A percentile compares a stretch with the other conserved stretches of the same genome.
Conservation (phyloP, 805 yeast genomes). For the Candida dajiaensis region DNA sequence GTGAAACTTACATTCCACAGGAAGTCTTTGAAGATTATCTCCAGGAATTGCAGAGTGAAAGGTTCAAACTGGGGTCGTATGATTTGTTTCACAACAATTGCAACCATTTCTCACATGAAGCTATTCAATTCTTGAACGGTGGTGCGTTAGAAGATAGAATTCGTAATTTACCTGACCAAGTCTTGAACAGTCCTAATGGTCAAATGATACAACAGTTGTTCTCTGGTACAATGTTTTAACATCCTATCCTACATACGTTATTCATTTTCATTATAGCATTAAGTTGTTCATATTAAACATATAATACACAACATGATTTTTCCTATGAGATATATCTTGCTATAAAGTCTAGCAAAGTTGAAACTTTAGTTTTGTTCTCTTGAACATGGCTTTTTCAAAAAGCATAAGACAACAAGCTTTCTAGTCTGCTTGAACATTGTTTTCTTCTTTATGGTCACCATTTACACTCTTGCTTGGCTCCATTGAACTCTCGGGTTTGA, state of each 20-base stretch:
- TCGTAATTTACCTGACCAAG: conserved; percentile 45
- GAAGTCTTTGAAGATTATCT: conserved; percentile 51
- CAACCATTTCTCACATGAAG: conserved; percentile 58
- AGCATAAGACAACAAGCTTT: background rate
- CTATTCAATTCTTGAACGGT: conserved; percentile 53
- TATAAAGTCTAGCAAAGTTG: background rate
- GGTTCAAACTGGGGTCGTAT: conserved; percentile 36
- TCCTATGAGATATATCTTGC: background rate
- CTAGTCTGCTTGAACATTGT: background rate
- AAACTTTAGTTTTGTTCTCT: background rate
- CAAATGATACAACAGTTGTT: conserved; percentile 36
- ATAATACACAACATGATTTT: background rate
- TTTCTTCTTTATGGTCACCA: background rate
- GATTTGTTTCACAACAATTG: conserved; percentile 60
- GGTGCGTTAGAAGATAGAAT: conserved; percentile 48
- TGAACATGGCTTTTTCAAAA: background rate
- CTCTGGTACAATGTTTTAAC: conserved; percentile 10
- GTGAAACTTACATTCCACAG: conserved; percentile 43
- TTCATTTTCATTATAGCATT: background rate
- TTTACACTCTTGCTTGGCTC: background rate
- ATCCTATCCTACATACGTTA: background rate
- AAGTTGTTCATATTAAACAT: background rate
- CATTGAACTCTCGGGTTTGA: background rate
- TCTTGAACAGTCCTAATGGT: conserved; percentile 45
- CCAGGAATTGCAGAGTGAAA: conserved; percentile 39